Evolutionary conservation across 2,329 filamentous ascomycete species (phyloP), one percentile per base, ranked within the genome.

Genomic region (Scleromitrula shiraiana): DNA sequence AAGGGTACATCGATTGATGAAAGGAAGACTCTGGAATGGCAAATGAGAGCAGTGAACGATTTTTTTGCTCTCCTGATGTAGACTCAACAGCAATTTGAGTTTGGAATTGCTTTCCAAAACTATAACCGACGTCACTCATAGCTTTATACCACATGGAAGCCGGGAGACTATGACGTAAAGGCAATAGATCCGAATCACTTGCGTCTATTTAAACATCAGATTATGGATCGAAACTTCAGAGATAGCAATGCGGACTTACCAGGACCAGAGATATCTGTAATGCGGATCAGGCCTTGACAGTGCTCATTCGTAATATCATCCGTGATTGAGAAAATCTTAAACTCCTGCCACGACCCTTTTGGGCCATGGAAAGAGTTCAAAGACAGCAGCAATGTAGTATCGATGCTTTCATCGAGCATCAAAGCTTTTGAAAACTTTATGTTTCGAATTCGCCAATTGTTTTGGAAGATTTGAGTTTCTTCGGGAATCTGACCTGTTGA

Each of bases 391-490:
- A 47, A 10, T 8, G 9, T 6, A 7, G 27, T 15, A 3, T 41
- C 37, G 15, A 17, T 14, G 7, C 41, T 37, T 17, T 47, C 45
- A 22, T 47, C 45, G 6, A 41, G 20, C 1, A 53, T 44, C 9
- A 53, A 19, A 5, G 49, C 45, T 22, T 48, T 51, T 33, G 9
- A 35, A 22, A 44, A 50, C 14, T 20, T 22, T 9, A 51, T 22
- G 37, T 49, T 30, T 8, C 40, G 32, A 7, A 51, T 15, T 30
- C 22, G 12, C n/a, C n/a, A n/a, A n/a, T n/a, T n/a, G 23, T 44
- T 48, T 7, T 20, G 12, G 32, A 35, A 35, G 9, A 12, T 12
- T 15, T 35, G 5, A 23, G 47, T 39, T 46, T 55, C 23, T 29
- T 45, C 24, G 8, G n/a, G 7, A 23, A 20, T 46, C 33, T 14